A percentile compares a stretch with the other conserved stretches of the same genome.
phyloP scores from a whole-genome alignment of 2,329 filamentous ascomycete species.

The Didymella glomerata region DNA sequence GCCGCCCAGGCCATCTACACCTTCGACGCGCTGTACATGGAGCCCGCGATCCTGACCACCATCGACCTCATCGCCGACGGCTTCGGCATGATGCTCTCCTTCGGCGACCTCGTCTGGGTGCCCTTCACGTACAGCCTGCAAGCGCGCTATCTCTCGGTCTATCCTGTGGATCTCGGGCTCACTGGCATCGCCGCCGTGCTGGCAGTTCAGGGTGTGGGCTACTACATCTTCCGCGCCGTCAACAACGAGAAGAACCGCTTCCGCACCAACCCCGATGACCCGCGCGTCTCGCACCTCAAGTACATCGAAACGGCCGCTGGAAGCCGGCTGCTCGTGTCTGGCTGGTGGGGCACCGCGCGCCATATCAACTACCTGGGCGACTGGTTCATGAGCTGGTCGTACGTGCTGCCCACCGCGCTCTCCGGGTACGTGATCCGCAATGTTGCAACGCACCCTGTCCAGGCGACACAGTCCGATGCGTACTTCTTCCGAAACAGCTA shows the following conservation, averaged over 20 bases:
- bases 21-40: conserved; percentile 85
- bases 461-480: conserved; percentile 58
- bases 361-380: conserved; percentile 98
- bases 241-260: conserved; percentile 97
- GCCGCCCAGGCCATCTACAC: conserved; percentile 82
- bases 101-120: conserved; percentile 92
- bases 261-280: conserved; percentile 84
- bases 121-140: conserved; percentile 89
- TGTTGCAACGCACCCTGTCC: conserved; percentile 47
- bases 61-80: conserved; percentile 95
- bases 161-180: conserved; percentile 80
- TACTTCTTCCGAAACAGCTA: conserved; percentile 64
- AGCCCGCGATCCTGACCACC: conserved; percentile 86
- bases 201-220: conserved; percentile 74
- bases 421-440: conserved; percentile 78
- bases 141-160: conserved; percentile 81
- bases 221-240: conserved; percentile 89
- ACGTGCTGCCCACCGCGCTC: conserved; percentile 83
- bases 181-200: conserved; percentile 71
- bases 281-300: conserved; percentile 78
- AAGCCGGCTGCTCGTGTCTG: conserved; percentile 80
- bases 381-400: conserved; percentile 93
- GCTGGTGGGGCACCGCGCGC: conserved; percentile 91
- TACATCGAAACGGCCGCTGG: conserved; percentile 87
- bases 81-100: conserved; percentile 93